Evolutionary conservation across 139 green algal genomes (phyloP).

Genomic region (Coelastrella sp.): DNA sequence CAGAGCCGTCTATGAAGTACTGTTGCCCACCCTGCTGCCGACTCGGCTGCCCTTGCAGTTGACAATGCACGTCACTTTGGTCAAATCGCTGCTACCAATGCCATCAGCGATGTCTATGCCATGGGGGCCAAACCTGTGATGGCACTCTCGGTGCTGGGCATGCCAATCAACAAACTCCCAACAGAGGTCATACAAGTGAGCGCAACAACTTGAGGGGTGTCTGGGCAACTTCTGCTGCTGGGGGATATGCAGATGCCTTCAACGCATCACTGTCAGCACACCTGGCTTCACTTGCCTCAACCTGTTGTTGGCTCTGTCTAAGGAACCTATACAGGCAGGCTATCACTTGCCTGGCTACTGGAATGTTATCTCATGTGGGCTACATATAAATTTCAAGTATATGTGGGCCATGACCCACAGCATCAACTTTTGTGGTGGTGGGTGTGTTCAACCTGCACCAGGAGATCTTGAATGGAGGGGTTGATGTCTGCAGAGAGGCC

Average conservation of each 20-base stretch:
- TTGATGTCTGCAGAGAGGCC: conserved; percentile 48
- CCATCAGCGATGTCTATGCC: conserved; percentile 59
- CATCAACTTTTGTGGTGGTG: too few relatives aligned
- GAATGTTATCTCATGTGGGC: too few relatives aligned
- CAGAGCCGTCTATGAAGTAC: not conserved
- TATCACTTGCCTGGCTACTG: too few relatives aligned
- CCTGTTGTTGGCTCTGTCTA: too few relatives aligned
- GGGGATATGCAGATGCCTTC: too few relatives aligned
- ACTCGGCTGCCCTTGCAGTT: conserved; percentile 5
- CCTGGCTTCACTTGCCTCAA: too few relatives aligned
- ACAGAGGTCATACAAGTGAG: conserved; percentile 43
- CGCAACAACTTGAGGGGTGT: too few relatives aligned
- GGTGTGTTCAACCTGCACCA: not conserved
- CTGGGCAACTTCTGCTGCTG: too few relatives aligned
- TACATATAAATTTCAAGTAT: too few relatives aligned
- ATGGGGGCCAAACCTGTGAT: conserved; percentile 55
- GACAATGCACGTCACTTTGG: conserved; percentile 56
- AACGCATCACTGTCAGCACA: too few relatives aligned
- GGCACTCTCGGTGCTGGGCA: conserved; percentile 52
- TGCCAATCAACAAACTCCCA: conserved; percentile 52
- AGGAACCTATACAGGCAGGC: too few relatives aligned
- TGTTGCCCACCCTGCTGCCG: not conserved
- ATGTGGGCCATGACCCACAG: too few relatives aligned
- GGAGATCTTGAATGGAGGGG: conserved; percentile 50
- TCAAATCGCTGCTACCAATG: conserved; percentile 52